These are phyloP conservation scores for Omphalotus guepiniiformis DNA, from an alignment of 768 basidiomycete species.

Conservation along the genomic window DNA sequence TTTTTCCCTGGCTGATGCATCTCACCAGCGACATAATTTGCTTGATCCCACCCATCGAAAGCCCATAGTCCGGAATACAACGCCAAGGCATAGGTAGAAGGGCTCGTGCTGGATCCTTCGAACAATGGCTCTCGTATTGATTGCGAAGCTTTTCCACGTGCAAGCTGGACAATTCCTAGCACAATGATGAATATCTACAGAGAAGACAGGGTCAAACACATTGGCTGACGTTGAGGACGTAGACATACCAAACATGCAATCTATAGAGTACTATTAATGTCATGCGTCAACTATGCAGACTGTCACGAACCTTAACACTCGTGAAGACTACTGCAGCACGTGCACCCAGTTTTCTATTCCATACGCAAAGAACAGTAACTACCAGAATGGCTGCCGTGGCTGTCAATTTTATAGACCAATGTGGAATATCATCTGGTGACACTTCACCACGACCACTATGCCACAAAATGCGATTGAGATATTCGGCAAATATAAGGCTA, in stretches of 20 bases:
- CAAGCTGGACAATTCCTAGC: slow-evolving; percentile 75
- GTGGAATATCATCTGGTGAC: slow-evolving; percentile 76
- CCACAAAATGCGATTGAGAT: slow-evolving; percentile 86
- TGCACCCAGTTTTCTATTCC: slow-evolving; percentile 72
- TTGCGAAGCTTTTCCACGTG: slow-evolving; percentile 62
- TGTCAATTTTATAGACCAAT: slow-evolving; percentile 89
- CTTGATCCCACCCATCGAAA: slow-evolving; percentile 95
- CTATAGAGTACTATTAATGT: slow-evolving; percentile 5
- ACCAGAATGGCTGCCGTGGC: slow-evolving; percentile 68
- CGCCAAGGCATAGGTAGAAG: slow-evolving; percentile 87
- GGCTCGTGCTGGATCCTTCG: slow-evolving; percentile 66
- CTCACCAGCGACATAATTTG: slow-evolving; percentile 88
- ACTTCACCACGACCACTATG: slow-evolving; percentile 66
- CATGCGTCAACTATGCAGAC: slow-evolving; percentile 7
- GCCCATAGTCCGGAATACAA: slow-evolving; percentile 95
- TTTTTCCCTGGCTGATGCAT: slow-evolving; percentile 79
- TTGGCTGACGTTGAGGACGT: neutral
- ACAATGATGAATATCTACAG: slow-evolving; percentile 67
- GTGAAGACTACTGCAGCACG: slow-evolving; percentile 87
- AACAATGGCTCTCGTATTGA: slow-evolving; percentile 71
- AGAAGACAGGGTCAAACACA: slow-evolving; percentile 4
- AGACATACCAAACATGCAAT: slow-evolving; percentile 10
- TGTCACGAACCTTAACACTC: slow-evolving; percentile 61
- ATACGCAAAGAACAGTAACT: slow-evolving; percentile 76
- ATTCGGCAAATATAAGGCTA: slow-evolving; percentile 87